A percentile compares a stretch with the other conserved stretches of the same genome.
Conservation (phyloP, 1,284 basidiomycete species). For the Moesziomyces sp. region DNA sequence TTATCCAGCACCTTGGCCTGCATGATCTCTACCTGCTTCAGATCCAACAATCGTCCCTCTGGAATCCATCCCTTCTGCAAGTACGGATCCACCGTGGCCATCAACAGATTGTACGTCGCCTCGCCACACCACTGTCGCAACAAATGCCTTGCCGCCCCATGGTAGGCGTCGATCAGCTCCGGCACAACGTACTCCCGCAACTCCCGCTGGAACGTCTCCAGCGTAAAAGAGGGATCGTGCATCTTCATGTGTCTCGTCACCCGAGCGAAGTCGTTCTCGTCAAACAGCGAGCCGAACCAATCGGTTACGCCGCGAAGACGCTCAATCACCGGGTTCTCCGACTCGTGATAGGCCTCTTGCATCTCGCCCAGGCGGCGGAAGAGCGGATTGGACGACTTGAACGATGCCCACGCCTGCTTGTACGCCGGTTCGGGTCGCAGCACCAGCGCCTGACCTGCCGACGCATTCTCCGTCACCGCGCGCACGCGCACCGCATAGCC, state of each 20-base stretch:
- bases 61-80: conserved; percentile 81
- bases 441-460: conserved; percentile 56
- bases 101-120: conserved; percentile 89
- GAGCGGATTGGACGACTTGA: conserved; percentile 58
- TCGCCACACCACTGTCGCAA: conserved; percentile 94
- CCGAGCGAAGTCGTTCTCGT: conserved; percentile 96
- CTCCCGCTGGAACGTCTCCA: conserved; percentile 88
- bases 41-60: conserved; percentile 60
- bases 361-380: conserved; percentile 49
- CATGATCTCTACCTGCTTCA: conserved; percentile 61
- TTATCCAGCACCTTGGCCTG: conserved; percentile 76
- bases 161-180: conserved; percentile 94
- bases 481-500: conserved; percentile 59
- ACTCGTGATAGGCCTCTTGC: conserved; percentile 78
- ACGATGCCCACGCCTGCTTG: conserved; percentile 55
- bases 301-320: conserved; percentile 84
- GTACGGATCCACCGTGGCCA: conserved; percentile 97
- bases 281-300: conserved; percentile 87
- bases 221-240: conserved; percentile 86
- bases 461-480: conserved; percentile 41
- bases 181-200: conserved; percentile 96
- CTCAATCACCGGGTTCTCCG: conserved; percentile 88
- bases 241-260: conserved; percentile 87
- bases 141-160: conserved; percentile 85
- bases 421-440: conserved; percentile 58